Conservation (phyloP, 768 basidiomycete genomes). For the Psilocybe sp. region DNA sequence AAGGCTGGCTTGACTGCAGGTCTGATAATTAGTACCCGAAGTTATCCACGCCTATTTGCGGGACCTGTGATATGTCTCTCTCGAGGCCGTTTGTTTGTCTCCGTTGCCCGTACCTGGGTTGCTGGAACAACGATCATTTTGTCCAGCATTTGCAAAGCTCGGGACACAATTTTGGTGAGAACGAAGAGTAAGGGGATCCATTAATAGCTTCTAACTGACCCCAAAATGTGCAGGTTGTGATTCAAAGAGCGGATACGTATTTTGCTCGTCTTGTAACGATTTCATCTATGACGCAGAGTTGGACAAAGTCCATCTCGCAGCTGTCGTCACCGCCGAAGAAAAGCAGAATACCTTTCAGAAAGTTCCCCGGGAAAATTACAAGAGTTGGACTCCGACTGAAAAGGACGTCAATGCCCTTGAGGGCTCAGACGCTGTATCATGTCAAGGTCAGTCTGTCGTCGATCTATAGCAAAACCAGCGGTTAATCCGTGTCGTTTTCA, state of each 20-base stretch:
- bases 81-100: conserved; percentile 71
- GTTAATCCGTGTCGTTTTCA: neutral
- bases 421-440: conserved; percentile 52
- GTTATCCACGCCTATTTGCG: conserved; percentile 59
- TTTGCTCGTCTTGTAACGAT: conserved; percentile 72
- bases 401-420: conserved; percentile 45
- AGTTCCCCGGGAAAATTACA: conserved; percentile 32
- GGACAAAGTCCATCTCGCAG: conserved; percentile 41
- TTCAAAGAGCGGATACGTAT: conserved; percentile 68
- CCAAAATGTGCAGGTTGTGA: conserved; percentile 57
- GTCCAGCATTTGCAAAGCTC: conserved; percentile 52
- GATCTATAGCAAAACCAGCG: neutral
- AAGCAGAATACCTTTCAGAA: conserved; percentile 54
- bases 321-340: conserved; percentile 57
- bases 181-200: neutral
- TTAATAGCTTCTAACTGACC: neutral
- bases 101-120: conserved; percentile 67
- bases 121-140: conserved; percentile 64
- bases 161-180: conserved; percentile 68
- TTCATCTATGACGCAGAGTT: conserved; percentile 63
- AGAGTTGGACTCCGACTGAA: conserved; percentile 35
- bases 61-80: conserved; percentile 51
- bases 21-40: conserved; percentile 20
- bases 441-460: conserved; percentile 56
- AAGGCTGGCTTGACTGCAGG: neutral